Evolutionary conservation across 2,329 filamentous ascomycete genomes (phyloP).

Genomic region (Zarea fungicola): DNA sequence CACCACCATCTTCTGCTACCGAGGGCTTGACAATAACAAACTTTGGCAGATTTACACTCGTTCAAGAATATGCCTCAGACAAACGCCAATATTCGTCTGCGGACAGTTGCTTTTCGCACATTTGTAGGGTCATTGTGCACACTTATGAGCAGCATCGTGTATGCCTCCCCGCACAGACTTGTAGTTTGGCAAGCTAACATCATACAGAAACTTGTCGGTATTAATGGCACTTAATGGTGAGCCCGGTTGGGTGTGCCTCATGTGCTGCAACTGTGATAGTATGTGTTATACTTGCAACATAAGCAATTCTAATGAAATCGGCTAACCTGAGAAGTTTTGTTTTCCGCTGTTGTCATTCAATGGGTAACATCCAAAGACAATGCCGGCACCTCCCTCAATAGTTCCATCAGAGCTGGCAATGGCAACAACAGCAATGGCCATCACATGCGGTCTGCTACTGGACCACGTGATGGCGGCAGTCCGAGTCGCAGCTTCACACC

Average conservation of each 20-base stretch:
- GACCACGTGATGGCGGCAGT: not conserved
- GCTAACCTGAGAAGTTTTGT: slow-evolving; percentile 41
- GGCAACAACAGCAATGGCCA: slow-evolving; percentile 6
- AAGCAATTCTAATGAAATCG: not conserved
- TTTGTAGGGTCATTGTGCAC: slow-evolving; percentile 55
- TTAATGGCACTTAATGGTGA: slow-evolving; percentile 55
- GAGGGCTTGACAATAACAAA: not conserved
- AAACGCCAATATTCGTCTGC: slow-evolving; percentile 38
- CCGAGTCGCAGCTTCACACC: not conserved
- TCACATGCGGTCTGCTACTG: not conserved
- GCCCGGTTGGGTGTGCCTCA: slow-evolving; percentile 60
- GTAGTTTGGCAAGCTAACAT: not conserved
- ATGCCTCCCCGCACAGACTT: slow-evolving; percentile 20
- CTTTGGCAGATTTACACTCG: slow-evolving; percentile 44
- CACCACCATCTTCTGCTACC: not conserved
- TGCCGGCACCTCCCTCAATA: slow-evolving; percentile 26
- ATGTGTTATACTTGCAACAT: slow-evolving; percentile 22
- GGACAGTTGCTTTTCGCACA: slow-evolving; percentile 50
- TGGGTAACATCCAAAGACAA: slow-evolving; percentile 51
- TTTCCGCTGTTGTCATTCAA: slow-evolving; percentile 56
- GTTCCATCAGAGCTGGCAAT: slow-evolving; percentile 12
- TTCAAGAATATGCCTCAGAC: slow-evolving; percentile 43
- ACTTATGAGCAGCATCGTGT: slow-evolving; percentile 53
- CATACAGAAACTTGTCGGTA: slow-evolving; percentile 51
- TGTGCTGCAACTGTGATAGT: slow-evolving; percentile 62